Percentiles rank a stretch among this genome's conserved stretches.
phyloP scores from a whole-genome alignment of 345 rosid genomes.

The Acer negundo region DNA sequence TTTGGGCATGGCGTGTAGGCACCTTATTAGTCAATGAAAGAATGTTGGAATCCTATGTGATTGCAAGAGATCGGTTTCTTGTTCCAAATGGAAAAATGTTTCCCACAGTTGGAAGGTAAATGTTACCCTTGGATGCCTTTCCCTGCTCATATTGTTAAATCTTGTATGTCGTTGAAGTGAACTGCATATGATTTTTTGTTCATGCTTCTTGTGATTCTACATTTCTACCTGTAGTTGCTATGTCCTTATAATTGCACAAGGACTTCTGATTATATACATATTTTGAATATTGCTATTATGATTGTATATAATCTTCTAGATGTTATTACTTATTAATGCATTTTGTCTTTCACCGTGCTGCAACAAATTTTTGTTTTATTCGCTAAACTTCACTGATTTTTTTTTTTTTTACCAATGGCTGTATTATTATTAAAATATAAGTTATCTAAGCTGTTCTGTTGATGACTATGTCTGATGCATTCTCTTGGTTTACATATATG shows the following conservation, averaged over 20 bases:
- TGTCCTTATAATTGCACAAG: constrained; percentile 9
- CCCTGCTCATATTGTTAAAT: neutral
- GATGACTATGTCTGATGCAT: neutral
- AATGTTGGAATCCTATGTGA: constrained; percentile 95
- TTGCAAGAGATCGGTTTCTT: constrained; percentile 97
- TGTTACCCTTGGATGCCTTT: neutral
- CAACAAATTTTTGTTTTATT: neutral
- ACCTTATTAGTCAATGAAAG: constrained; percentile 94
- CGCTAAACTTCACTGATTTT: neutral
- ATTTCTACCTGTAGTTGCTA: neutral
- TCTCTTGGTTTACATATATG: constrained; percentile 3
- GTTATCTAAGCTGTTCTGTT: neutral
- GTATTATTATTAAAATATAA: neutral
- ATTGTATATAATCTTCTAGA: neutral
- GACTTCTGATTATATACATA: neutral
- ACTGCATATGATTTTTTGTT: neutral
- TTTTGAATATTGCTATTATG: neutral
- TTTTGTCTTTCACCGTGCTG: neutral
- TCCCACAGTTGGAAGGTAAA: constrained; percentile 90
- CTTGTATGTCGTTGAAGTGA: neutral
- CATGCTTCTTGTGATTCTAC: neutral
- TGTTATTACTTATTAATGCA: neutral
- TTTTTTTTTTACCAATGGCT: neutral
- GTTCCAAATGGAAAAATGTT: constrained; percentile 90
- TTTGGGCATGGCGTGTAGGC: constrained; percentile 48